These are phyloP conservation scores for Chlamydomonas incerta DNA, from an alignment of 139 green algal species.

Conservation along the genomic window DNA sequence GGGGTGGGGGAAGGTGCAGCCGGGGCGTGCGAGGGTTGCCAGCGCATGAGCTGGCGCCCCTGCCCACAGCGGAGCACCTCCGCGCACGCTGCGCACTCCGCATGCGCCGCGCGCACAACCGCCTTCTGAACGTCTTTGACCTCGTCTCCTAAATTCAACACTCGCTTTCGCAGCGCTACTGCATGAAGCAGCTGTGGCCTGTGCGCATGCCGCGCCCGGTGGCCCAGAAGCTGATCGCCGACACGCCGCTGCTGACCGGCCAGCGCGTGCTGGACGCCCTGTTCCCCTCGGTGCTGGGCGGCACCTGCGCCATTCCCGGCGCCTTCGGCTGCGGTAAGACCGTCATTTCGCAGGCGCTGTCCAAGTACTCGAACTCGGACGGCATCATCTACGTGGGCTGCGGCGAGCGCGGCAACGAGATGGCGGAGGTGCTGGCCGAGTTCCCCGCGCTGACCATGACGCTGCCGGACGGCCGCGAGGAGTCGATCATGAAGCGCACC, in stretches of 20 bases:
- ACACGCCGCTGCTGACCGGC: slow-evolving; percentile 98
- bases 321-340: slow-evolving; percentile 99
- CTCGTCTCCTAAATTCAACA: too few relatives aligned
- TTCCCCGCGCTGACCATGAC: slow-evolving; percentile 99
- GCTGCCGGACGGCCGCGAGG: slow-evolving; percentile 95
- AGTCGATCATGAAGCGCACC: slow-evolving; percentile 99
- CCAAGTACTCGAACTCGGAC: slow-evolving; percentile 98
- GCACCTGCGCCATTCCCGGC: slow-evolving; percentile 98
- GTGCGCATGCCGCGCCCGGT: slow-evolving; percentile 93
- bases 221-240: slow-evolving; percentile 95
- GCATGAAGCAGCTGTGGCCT: slow-evolving; percentile 97
- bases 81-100: too few relatives aligned
- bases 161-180: slow-evolving; percentile 92
- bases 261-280: slow-evolving; percentile 98
- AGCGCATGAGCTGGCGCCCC: too few relatives aligned
- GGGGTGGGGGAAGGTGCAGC: too few relatives aligned
- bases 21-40: too few relatives aligned
- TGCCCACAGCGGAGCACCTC: too few relatives aligned
- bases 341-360: slow-evolving; percentile 98
- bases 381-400: slow-evolving; percentile 99
- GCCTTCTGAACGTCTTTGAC: too few relatives aligned
- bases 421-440: slow-evolving; percentile 91
- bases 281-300: slow-evolving; percentile 97
- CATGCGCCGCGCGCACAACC: too few relatives aligned
- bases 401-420: slow-evolving; percentile 97